These are phyloP conservation scores for Arabis alpina DNA, from an alignment of 345 rosid genomes.

Conservation along the genomic window DNA sequence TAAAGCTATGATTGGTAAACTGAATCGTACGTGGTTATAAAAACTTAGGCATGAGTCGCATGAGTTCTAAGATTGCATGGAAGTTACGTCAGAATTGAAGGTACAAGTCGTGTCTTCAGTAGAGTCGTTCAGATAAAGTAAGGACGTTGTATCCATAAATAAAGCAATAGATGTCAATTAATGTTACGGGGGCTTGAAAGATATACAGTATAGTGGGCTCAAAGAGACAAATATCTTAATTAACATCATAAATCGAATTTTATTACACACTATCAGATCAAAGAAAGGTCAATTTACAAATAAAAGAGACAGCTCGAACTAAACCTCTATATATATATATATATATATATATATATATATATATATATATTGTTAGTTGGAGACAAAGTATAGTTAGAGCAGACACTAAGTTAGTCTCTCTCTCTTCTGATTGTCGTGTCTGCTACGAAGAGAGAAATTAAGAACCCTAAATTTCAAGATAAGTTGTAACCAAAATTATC, in stretches of 20 bases:
- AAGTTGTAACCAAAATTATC: neutral
- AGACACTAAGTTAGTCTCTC: slow-evolving; percentile 16
- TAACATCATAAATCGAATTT: slow-evolving; percentile 10
- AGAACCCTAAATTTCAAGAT: neutral
- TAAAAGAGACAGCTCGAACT: neutral
- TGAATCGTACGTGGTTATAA: no score
- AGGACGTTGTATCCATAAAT: slow-evolving; percentile 37
- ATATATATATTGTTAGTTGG: slow-evolving; percentile 33
- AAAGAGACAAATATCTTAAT: slow-evolving; percentile 1
- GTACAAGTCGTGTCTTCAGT: slow-evolving; percentile 31
- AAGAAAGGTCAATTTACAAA: slow-evolving; percentile 29
- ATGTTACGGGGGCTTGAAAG: slow-evolving; percentile 8
- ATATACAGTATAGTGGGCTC: slow-evolving; percentile 22
- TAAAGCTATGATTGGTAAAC: no score
- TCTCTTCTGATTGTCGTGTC: neutral
- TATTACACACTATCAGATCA: no score
- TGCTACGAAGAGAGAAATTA: slow-evolving; percentile 21
- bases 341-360: slow-evolving; percentile 35
- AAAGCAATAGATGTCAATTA: slow-evolving; percentile 28
- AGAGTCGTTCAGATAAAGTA: slow-evolving; percentile 27
- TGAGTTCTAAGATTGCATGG: slow-evolving; percentile 7
- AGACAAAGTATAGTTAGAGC: slow-evolving; percentile 16
- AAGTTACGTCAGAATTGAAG: slow-evolving; percentile 16
- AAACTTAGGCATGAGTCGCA: slow-evolving; percentile 3
- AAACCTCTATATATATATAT: slow-evolving; percentile 24